Evolutionary conservation across 768 basidiomycete species (phyloP).

Genomic region (Russula ochroleuca): DNA sequence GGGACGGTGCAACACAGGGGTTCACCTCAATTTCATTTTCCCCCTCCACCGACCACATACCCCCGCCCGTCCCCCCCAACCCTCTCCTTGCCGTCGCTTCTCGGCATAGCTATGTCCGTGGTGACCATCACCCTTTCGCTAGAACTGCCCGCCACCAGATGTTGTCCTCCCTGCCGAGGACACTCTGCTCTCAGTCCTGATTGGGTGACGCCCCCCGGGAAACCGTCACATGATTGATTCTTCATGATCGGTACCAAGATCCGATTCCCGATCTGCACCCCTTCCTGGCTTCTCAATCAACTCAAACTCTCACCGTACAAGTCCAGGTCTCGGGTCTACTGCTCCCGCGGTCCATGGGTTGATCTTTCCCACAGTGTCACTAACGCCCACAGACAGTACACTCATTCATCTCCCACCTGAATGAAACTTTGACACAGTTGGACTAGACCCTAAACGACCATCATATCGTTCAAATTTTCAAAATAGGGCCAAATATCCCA

Average conservation of each 20-base stretch:
- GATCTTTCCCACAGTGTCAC: background rate
- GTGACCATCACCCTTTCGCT: constrained; percentile 2
- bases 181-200: constrained; percentile 1
- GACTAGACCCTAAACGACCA: constrained; percentile 14
- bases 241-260: constrained; percentile 27
- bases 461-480: background rate
- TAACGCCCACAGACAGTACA: background rate
- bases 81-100: constrained; percentile 1
- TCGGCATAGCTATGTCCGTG: background rate
- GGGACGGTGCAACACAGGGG: constrained; percentile 19
- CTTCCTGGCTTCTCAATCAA: constrained; percentile 14
- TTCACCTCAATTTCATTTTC: background rate
- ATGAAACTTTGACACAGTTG: background rate
- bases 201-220: constrained; percentile 25
- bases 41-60: background rate
- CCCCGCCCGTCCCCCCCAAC: too few species aligned
- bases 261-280: constrained; percentile 20
- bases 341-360: constrained; percentile 1
- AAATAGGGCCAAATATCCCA: constrained; percentile 15
- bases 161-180: background rate
- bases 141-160: background rate
- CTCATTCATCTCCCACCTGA: constrained; percentile 4
- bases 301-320: background rate
- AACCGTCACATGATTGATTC: constrained; percentile 27
- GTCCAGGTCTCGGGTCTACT: background rate